Evolutionary conservation across 768 basidiomycete genomes (phyloP).

Genomic region (Pholiota conissans): DNA sequence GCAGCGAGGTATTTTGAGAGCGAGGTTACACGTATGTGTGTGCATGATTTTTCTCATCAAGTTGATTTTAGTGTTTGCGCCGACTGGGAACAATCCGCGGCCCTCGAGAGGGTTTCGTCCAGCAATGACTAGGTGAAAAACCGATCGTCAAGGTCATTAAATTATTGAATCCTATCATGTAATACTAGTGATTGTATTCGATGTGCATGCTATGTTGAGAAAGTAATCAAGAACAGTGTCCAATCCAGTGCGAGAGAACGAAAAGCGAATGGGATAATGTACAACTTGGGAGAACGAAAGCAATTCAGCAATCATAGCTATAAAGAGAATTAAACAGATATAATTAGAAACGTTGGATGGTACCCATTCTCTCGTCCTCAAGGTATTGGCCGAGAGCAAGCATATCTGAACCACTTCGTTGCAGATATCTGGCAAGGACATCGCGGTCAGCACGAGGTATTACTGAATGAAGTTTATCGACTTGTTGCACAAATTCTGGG

Average conservation of each 20-base stretch:
- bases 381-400: slow-evolving; percentile 86
- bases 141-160: neutral
- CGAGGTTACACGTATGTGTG: neutral
- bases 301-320: slow-evolving; percentile 4
- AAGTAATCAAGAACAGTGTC: slow-evolving; percentile 6
- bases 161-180: neutral
- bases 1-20: slow-evolving; percentile 24
- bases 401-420: slow-evolving; percentile 75
- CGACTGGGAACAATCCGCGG: slow-evolving; percentile 33
- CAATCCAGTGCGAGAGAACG: neutral
- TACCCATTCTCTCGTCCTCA: slow-evolving; percentile 81
- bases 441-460: slow-evolving; percentile 71
- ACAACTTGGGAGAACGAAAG: slow-evolving; percentile 15
- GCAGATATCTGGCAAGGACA: slow-evolving; percentile 70
- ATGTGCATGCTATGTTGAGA: neutral
- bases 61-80: slow-evolving; percentile 40
- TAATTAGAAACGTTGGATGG: slow-evolving; percentile 35
- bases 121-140: slow-evolving; percentile 22
- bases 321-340: neutral
- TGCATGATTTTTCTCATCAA: neutral
- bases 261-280: neutral
- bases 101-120: slow-evolving; percentile 45
- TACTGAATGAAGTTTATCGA: slow-evolving; percentile 69
- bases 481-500: slow-evolving; percentile 62
- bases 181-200: neutral